Evolutionary conservation across 768 basidiomycete species (phyloP).

Genomic region (Rhizopogon rudus): DNA sequence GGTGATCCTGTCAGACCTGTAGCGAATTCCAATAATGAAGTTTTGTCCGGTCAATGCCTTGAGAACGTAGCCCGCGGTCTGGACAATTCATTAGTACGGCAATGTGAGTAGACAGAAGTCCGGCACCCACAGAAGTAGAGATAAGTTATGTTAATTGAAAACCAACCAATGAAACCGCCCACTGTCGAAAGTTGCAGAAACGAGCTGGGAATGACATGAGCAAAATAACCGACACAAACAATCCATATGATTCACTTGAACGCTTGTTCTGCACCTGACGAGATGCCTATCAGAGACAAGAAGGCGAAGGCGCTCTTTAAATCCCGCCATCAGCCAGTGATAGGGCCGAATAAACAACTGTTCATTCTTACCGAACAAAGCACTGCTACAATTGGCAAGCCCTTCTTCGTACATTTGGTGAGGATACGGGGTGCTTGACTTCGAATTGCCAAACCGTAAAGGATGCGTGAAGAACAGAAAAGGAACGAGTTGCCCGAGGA

Average conservation of each 20-base stretch:
- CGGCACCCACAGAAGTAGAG: constrained; percentile 53
- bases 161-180: constrained; percentile 63
- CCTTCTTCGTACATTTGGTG: constrained; percentile 38
- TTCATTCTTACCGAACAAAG: constrained; percentile 19
- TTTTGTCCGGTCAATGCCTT: constrained; percentile 57
- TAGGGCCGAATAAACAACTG: not conserved
- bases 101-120: not conserved
- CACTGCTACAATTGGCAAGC: constrained; percentile 39
- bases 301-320: constrained; percentile 35
- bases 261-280: constrained; percentile 38
- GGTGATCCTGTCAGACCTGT: constrained; percentile 30
- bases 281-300: constrained; percentile 60
- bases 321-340: constrained; percentile 1
- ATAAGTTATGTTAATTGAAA: constrained; percentile 63
- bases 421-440: too few species aligned
- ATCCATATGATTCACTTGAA: constrained; percentile 6
- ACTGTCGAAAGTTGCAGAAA: constrained; percentile 62
- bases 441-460: too few species aligned
- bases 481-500: too few species aligned
- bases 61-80: constrained; percentile 64
- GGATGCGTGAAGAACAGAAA: too few species aligned
- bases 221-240: too few species aligned
- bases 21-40: constrained; percentile 57
- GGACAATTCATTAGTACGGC: constrained; percentile 9
- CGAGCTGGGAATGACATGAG: constrained; percentile 38